Base-by-base conservation (phyloP, 768 basidiomycete species). In the Saitozyma sp. region DNA sequence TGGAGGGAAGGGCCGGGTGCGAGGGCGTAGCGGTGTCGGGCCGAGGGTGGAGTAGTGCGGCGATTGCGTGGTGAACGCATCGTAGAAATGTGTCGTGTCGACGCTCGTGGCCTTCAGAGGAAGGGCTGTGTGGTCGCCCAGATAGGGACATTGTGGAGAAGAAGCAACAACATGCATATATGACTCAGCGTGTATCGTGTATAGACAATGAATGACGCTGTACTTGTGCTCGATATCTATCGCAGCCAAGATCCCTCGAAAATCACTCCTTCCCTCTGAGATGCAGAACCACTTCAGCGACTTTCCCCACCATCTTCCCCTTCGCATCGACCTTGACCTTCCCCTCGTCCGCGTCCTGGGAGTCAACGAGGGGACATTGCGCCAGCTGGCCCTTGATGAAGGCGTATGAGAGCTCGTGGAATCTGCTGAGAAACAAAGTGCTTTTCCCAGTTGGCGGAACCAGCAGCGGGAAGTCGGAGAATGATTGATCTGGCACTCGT, bases 391-490 rank as follows among this genome's bases (percentile, higher is more conserved):
- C 67, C 11, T 58, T 29, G 20, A 78, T 45, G 65, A 78, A 78
- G 20, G 61, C 54, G n/a, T 54, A 56, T 2, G 70, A 67, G 14
- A 78, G 54, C 48, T 66, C 62, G 55, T 78, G 66, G 9, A 74
- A 64, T n/a, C 61, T 74, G 46, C 52, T 53, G 6, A 77, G 56
- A 8, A 73, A 53, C 7, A 20, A 50, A 10, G 60, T 53, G 57
- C 41, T 16, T 17, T 29, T 40, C 16, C 57, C 19, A 48, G 56
- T n/a, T 58, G 69, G 62, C 8, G 73, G 69, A 16, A 64, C 43
- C 16, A 78, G 68, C 19, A 76, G 61, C 37, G 75, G 74, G 63
- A 78, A 76, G 56, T 78, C 77, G 17, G 77, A 78, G 60, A 78
- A 78, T 14, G 70, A 62, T 65, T 78, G 75, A 49, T 78, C 75